These are phyloP conservation scores for Nymphaea colorata DNA, from an alignment of 164 flowering plant species.

Conservation along the genomic window DNA sequence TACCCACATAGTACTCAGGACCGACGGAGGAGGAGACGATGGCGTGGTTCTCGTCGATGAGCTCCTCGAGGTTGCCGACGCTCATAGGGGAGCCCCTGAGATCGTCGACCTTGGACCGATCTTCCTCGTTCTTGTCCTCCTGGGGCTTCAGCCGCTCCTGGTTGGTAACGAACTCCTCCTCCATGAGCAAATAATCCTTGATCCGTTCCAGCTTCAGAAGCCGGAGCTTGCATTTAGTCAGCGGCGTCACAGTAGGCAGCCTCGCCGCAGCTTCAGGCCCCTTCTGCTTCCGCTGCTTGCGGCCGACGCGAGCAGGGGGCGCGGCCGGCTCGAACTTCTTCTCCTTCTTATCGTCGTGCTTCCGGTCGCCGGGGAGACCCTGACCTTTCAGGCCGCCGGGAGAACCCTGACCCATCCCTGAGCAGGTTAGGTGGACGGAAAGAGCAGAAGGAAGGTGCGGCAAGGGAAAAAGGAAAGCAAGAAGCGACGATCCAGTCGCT, in stretches of 20 bases:
- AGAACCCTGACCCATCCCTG: conserved; percentile 25
- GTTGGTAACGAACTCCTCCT: conserved; percentile 27
- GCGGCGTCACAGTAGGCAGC: conserved; percentile 24
- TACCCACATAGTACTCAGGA: conserved; percentile 28
- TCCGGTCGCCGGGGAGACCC: conserved; percentile 16
- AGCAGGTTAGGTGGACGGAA: too few relatives aligned
- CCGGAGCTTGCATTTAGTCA: conserved; percentile 27
- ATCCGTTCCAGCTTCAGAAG: conserved; percentile 23
- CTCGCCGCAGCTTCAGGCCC: conserved; percentile 32
- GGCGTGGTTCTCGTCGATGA: conserved; percentile 35
- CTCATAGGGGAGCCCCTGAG: conserved; percentile 28
- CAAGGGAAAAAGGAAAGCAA: neutral
- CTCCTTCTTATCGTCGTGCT: conserved; percentile 25
- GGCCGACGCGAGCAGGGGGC: conserved; percentile 31
- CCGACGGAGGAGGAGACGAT: conserved; percentile 30
- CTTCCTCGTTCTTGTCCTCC: conserved; percentile 32
- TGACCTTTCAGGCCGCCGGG: conserved; percentile 21
- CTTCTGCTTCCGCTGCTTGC: conserved; percentile 29
- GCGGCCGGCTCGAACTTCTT: conserved; percentile 31
- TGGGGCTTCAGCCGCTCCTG: conserved; percentile 33
- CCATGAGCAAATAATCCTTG: conserved; percentile 31
- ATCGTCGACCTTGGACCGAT: conserved; percentile 29
- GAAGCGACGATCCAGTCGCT: neutral
- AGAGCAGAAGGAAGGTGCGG: neutral
- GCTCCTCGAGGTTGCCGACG: conserved; percentile 25